Conservation (phyloP, 192 early-diverging fungal species). For the Chytriomyces hyalinus region DNA sequence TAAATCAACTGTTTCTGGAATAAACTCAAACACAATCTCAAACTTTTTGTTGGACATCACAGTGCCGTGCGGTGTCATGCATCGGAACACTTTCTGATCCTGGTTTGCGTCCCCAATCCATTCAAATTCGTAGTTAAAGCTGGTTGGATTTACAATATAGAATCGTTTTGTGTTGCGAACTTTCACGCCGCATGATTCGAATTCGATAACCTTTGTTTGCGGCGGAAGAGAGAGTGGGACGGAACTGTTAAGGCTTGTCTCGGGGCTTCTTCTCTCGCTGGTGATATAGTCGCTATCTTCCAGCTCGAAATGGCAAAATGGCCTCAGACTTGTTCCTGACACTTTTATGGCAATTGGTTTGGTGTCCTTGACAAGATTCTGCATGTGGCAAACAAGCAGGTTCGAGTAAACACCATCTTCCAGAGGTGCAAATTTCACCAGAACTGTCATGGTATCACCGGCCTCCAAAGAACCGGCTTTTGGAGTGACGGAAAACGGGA, state of each 20-base stretch:
- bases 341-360: conserved; percentile 50
- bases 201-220: conserved; percentile 61
- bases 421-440: conserved; percentile 54
- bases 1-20: conserved; percentile 57
- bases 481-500: conserved; percentile 56
- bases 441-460: conserved; percentile 46
- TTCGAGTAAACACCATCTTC: conserved; percentile 54
- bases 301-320: conserved; percentile 71
- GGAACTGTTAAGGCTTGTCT: conserved; percentile 43
- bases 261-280: conserved; percentile 49
- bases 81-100: conserved; percentile 54
- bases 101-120: conserved; percentile 43
- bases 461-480: conserved; percentile 45
- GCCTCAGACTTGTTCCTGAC: conserved; percentile 52
- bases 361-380: conserved; percentile 50
- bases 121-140: conserved; percentile 54
- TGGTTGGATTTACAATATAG: conserved; percentile 65
- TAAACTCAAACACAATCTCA: conserved; percentile 64
- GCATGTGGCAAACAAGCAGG: conserved; percentile 38
- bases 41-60: conserved; percentile 58
- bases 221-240: conserved; percentile 51
- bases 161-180: conserved; percentile 61
- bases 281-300: conserved; percentile 63
- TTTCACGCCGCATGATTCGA: conserved; percentile 59
- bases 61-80: conserved; percentile 53